Percentiles rank a stretch among this genome's conserved stretches.
phyloP scores from a whole-genome alignment of 345 rosid species.

The Brassica cretica region DNA sequence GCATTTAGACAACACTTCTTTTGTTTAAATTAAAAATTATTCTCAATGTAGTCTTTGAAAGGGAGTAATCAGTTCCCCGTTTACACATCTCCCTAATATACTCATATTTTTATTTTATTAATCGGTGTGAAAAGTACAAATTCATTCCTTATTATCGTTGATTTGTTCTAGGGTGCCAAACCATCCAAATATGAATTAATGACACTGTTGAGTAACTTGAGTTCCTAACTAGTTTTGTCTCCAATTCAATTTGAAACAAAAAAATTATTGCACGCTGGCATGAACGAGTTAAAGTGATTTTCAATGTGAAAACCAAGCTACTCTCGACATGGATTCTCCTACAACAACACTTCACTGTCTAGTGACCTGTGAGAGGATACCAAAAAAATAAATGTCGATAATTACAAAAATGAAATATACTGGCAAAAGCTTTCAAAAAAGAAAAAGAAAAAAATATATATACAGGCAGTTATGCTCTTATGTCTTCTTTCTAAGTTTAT shows the following conservation, averaged over 20 bases:
- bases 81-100: constrained; percentile 25
- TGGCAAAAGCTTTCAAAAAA: not conserved
- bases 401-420: not conserved
- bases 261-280: not conserved
- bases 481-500: constrained; percentile 2
- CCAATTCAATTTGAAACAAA: not conserved
- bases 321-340: not conserved
- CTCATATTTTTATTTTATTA: not conserved
- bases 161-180: not conserved
- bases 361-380: constrained; percentile 9
- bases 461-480: not conserved
- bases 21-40: not conserved
- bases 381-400: not conserved
- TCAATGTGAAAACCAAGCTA: constrained; percentile 9
- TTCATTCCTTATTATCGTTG: not conserved
- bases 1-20: constrained; percentile 28
- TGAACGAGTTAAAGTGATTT: constrained; percentile 21
- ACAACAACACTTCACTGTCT: constrained; percentile 1
- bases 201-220: constrained; percentile 9
- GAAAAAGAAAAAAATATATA: not conserved
- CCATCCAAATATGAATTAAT: not conserved
- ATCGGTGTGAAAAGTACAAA: constrained; percentile 3
- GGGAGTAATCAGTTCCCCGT: constrained; percentile 12
- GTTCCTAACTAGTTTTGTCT: not conserved
- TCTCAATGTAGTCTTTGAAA: constrained; percentile 22